These are phyloP conservation scores for Spiraea crenata DNA, from an alignment of 331 rosid genomes.

Conservation along the genomic window DNA sequence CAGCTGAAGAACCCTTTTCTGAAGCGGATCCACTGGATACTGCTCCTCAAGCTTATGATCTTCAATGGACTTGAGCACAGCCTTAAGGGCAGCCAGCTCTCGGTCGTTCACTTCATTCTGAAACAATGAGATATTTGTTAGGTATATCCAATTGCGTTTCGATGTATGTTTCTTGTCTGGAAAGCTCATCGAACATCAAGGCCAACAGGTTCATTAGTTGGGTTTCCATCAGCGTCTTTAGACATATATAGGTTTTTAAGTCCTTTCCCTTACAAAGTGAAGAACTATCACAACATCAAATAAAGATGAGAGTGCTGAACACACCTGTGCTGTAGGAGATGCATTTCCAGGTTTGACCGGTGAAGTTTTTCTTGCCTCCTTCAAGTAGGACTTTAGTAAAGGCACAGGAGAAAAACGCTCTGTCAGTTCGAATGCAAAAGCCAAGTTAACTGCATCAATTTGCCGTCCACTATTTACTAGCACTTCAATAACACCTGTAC, in stretches of 20 bases:
- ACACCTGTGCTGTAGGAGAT: conserved; percentile 77
- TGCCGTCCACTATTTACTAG: conserved; percentile 86
- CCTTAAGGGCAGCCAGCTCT: conserved; percentile 82
- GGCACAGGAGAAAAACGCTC: conserved; percentile 76
- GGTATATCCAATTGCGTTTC: conserved; percentile 5
- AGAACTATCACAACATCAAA: neutral
- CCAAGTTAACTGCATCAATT: conserved; percentile 93
- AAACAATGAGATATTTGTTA: conserved; percentile 26
- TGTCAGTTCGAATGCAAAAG: conserved; percentile 81
- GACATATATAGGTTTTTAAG: too few species aligned
- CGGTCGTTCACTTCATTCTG: conserved; percentile 86
- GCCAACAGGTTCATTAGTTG: neutral
- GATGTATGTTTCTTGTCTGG: neutral
- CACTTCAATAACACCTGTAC: conserved; percentile 81
- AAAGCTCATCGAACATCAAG: conserved; percentile 18
- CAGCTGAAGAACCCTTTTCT: conserved; percentile 64
- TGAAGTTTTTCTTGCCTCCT: conserved; percentile 82
- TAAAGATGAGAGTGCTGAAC: conserved; percentile 14
- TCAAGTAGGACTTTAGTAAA: conserved; percentile 80
- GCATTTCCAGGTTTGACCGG: conserved; percentile 69
- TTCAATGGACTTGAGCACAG: conserved; percentile 79
- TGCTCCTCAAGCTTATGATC: conserved; percentile 89
- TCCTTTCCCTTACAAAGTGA: too few species aligned
- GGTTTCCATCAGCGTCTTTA: neutral
- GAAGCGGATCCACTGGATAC: conserved; percentile 81